These are phyloP conservation scores for Myxozyma sirexii DNA, from an alignment of 805 yeast species.

Conservation along the genomic window DNA sequence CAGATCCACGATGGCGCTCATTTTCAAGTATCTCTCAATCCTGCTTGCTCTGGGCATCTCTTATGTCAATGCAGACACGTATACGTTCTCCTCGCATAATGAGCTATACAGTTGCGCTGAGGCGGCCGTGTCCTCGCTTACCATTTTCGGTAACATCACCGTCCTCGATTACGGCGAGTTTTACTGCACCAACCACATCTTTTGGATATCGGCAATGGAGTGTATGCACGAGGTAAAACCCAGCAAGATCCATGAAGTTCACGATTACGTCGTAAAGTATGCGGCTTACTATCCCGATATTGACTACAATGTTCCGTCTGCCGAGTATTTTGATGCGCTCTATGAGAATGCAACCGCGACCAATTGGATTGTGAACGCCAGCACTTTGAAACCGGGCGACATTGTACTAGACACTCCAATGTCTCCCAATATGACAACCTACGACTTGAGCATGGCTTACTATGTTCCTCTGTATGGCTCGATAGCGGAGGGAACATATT, in stretches of 20 bases:
- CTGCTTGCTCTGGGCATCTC: neutral
- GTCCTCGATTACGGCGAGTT: neutral
- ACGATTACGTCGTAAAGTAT: neutral
- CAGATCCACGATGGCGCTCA: neutral
- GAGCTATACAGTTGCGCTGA: conserved; percentile 2
- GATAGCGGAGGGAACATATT: conserved; percentile 3
- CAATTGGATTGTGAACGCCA: neutral
- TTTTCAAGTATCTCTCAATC: neutral
- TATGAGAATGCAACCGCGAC: conserved; percentile 7
- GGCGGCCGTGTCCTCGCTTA: neutral
- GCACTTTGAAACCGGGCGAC: neutral
- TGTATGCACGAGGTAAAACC: conserved; percentile 5
- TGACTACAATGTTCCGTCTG: neutral
- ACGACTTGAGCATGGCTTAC: neutral
- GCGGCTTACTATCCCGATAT: neutral
- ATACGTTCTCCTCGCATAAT: conserved; percentile 3
- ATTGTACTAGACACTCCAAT: conserved; percentile 46
- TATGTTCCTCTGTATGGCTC: neutral
- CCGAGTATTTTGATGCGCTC: neutral
- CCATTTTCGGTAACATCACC: neutral
- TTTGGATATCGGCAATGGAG: neutral
- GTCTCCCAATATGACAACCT: conserved; percentile 2
- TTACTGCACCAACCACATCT: neutral
- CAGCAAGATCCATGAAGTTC: neutral
- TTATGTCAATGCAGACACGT: neutral